Evolutionary conservation across 306 rosid genomes (phyloP).

Genomic region (Dalbergia cultrata): DNA sequence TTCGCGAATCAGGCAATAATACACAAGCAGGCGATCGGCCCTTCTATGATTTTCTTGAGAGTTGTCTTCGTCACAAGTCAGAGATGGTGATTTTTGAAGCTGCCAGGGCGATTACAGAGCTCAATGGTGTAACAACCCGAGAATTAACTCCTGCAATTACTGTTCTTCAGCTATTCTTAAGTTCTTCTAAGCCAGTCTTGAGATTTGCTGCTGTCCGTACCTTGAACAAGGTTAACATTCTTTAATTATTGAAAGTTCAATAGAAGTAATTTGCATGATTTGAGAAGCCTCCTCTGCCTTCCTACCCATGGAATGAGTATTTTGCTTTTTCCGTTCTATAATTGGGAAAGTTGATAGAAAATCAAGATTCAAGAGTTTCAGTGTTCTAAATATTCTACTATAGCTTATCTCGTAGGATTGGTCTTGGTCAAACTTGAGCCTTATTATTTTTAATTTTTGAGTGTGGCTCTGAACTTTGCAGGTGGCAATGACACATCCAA

Average conservation of each 20-base stretch:
- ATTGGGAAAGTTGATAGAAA: slow-evolving; percentile 34
- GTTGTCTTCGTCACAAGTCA: slow-evolving; percentile 98
- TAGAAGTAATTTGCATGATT: slow-evolving; percentile 21
- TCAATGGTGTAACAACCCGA: slow-evolving; percentile 85
- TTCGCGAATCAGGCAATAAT: slow-evolving; percentile 78
- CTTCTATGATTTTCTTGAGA: slow-evolving; percentile 94
- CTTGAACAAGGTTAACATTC: slow-evolving; percentile 78
- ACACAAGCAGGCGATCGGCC: slow-evolving; percentile 93
- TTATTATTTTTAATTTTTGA: slow-evolving; percentile 1
- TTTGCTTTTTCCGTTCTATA: slow-evolving; percentile 20
- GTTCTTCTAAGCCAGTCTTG: slow-evolving; percentile 97
- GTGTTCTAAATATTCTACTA: slow-evolving; percentile 8
- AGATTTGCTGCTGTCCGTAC: slow-evolving; percentile 99
- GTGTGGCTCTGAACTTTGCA: slow-evolving; percentile 51
- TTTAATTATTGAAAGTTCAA: slow-evolving; percentile 31
- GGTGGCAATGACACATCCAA: slow-evolving; percentile 99
- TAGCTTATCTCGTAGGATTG: slow-evolving; percentile 9
- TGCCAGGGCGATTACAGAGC: slow-evolving; percentile 97
- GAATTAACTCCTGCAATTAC: slow-evolving; percentile 96
- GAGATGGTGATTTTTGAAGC: slow-evolving; percentile 99
- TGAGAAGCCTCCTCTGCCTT: background rate
- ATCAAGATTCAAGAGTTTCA: background rate
- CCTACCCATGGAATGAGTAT: slow-evolving; percentile 16
- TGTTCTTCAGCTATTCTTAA: slow-evolving; percentile 95
- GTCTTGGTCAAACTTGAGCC: slow-evolving; percentile 37